Evolutionary conservation across 805 yeast species (phyloP).

Genomic region (Nakazawaea molendinolei): DNA sequence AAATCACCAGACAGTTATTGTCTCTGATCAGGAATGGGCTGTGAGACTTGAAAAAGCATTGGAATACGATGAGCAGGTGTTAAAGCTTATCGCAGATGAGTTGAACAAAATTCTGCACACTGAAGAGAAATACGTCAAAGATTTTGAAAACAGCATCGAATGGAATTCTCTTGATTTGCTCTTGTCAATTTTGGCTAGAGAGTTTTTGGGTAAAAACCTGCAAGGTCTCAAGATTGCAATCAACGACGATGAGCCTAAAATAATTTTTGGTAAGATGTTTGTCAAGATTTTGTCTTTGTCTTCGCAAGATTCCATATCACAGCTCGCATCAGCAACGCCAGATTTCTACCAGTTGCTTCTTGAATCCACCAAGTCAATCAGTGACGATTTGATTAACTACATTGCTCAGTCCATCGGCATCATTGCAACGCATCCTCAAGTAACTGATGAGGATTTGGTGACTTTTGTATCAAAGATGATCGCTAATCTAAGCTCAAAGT

Average conservation of each 20-base stretch:
- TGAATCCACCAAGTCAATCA: conserved; percentile 14
- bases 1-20: conserved; percentile 48
- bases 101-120: conserved; percentile 14
- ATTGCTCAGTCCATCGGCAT: conserved; percentile 23
- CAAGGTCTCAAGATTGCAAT: conserved; percentile 12
- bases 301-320: conserved; percentile 14
- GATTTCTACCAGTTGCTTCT: conserved; percentile 13
- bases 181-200: conserved; percentile 30
- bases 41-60: conserved; percentile 62
- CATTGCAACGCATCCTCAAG: conserved; percentile 33
- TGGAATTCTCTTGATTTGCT: conserved; percentile 17
- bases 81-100: conserved; percentile 19
- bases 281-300: conserved; percentile 22
- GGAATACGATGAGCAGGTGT: conserved; percentile 51
- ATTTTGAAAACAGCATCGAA: conserved; percentile 6
- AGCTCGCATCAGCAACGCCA: conserved; percentile 13
- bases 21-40: conserved; percentile 70
- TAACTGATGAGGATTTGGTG: conserved; percentile 13
- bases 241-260: conserved; percentile 6
- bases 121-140: conserved; percentile 10
- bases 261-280: conserved; percentile 16
- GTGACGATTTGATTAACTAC: conserved; percentile 19
- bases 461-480: conserved; percentile 11
- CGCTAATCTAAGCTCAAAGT: conserved; percentile 8
- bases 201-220: conserved; percentile 22